Base-by-base conservation (phyloP, 2,329 filamentous ascomycete species). In the Exophiala aquamarina region DNA sequence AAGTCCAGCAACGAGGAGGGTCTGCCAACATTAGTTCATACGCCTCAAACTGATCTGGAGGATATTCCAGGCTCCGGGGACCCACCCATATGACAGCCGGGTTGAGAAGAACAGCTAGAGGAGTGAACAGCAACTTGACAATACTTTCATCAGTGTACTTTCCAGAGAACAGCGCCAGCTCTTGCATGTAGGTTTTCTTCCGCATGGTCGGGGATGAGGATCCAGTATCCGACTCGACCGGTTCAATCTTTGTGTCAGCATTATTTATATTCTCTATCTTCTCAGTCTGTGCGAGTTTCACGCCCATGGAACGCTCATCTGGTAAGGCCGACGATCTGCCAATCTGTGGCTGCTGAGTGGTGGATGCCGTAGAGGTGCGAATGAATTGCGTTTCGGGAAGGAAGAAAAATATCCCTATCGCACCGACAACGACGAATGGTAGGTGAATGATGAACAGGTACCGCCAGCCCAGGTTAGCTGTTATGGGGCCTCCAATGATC, bases 201-300 rank as follows among this genome's bases (percentile, higher is more conserved):
- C 6, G 23, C 6, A 26, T 26, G 23, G 23, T 6, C 6, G 6
- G 23, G 11, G 23, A 26, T 26, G 6, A 6, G 6, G 23, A 26
- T 26, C 6, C 23, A 26, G 23, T 11, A 6, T 26, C 11, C 11
- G 23, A 26, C 6, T 26, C 23, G 11, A 11, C 6, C 6, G 19
- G 19, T 10, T 48, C 15, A 6, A n/a, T 5, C n/a, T 56, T 3
- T 61, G 60, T 3, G 63, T 65, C 67, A 56, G 28, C 57, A 52
- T 49, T 62, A 71, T 1, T 68, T 67, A 0, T 67, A 66, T 47
- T 71, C 69, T 4, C 69, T 68, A 68, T 71, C 70, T 59, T 66
- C 71, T 49, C 71, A 63, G 40, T 71, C 61, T 4, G 66, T 66
- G 44, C 71, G 52, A 44, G 70, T 58, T 1, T 69, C 47, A 4